Base-by-base conservation (phyloP, 352 stramenopile species). In the Ochromonadaceae sp. region DNA sequence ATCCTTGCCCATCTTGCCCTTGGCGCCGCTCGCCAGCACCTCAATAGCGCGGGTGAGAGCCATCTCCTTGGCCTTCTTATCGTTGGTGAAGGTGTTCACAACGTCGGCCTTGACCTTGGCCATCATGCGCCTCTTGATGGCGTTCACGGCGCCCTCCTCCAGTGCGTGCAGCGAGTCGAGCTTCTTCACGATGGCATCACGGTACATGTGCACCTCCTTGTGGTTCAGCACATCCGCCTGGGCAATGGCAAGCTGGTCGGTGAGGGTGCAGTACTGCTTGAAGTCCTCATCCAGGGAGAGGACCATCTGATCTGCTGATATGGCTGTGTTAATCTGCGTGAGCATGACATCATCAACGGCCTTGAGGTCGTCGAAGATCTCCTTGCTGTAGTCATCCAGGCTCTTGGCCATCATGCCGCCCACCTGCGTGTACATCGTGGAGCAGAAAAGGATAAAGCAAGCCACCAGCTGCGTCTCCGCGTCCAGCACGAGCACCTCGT, bases 21-120 rank as follows among this genome's bases (percentile, higher is more conserved):
- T 10, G 3, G 17, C 1, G 12, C 55, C 55, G 52, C 26, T 26
- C 22, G 38, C 9, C 7, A 63, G 35, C n/a, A 49, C 38, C 22
- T 39, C 55, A 63, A 63, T 63, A n/a, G 55, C 55, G 22, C 38
- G 38, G 2, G 36, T 2, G 2, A 63, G 31, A 50, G 55, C 55
- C 17, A 30, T 14, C 14, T 63, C 55, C 22, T 63, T 55, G 35
- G 30, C 55, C 26, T 63, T 63, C 34, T 31, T 47, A 25, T 63
- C 35, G 14, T 2, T 34, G 1, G 3, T 38, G 31, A 63, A 47
- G 4, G 28, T 38, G 2, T 39, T 12, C 20, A 63, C 7, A 2
- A 49, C 55, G 22, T 63, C 38, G 36, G 12, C 7, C 15, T 63
- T 49, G 28, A 63, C 38, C n/a, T 2, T 17, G 3, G 3, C n/a